Evolutionary conservation across 306 rosid species (phyloP), one percentile per base, ranked within the genome.

Genomic region (Lathyrus aphaca): DNA sequence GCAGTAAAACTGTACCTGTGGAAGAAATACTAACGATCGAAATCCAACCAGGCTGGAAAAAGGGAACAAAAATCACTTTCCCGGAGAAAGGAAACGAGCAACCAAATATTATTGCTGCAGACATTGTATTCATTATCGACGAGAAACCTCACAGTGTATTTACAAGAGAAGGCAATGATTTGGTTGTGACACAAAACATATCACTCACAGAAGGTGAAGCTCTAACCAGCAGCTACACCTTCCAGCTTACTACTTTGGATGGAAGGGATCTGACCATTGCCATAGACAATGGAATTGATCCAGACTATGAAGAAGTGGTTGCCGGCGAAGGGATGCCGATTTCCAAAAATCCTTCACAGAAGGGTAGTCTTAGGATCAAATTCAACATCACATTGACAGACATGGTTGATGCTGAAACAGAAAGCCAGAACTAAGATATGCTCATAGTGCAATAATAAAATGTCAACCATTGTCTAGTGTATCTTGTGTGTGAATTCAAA

Each of bases 21-120:
- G 96, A 90, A 57, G 98, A 93, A 82, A 88, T 93, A 61, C 63
- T 93, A 48, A 88, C 83, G 55, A 86, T 93, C n/a, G 94, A 86
- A 49, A 71, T 93, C 73, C 89, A 90, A 76, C 98, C 98, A 1
- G 98, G 98, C 15, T 93, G 98, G 98, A 90, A 93, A 71, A 93
- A 90, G 75, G 98, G 98, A 53, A 93, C 98, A 10, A 93, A 93
- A 63, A 83, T 93, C 64, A 93, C 98, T 2, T 93, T 90, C 82
- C 91, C 86, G 0, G 96, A 88, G 83, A 93, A 88, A 75, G 97
- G 98, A 50, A 83, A 90, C 40, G 90, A 88, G 80, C 90, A 82
- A 16, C 93, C 83, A 55, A 82, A 86, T 66, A 75, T 88, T 11
- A 80, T 85, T 25, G 86, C 98, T 8, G 88, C 97, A 3, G 97